Percentiles rank a stretch among this genome's conserved stretches.
Evolutionary conservation across 2,329 filamentous ascomycete genomes (phyloP).

Genomic region (Tolypocladium amazonense): DNA sequence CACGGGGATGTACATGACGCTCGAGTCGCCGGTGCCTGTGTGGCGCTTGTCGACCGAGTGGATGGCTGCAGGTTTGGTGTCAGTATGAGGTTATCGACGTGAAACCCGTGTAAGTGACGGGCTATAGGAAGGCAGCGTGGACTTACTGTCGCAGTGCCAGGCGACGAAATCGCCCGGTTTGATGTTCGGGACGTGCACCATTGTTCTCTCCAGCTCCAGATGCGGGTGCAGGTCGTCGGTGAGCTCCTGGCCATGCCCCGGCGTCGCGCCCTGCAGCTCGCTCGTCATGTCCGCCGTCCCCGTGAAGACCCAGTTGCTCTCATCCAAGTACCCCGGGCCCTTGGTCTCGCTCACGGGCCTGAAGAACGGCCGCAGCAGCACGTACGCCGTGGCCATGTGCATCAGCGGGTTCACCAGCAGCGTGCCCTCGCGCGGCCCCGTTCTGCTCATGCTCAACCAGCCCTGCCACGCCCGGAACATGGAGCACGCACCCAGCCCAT

Average conservation of each 20-base stretch:
- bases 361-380: conserved; percentile 79
- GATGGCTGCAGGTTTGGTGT: conserved; percentile 33
- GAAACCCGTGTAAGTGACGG: background rate
- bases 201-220: conserved; percentile 52
- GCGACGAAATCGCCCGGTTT: conserved; percentile 68
- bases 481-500: conserved; percentile 69
- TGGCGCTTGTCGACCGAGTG: conserved; percentile 80
- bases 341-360: conserved; percentile 27
- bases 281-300: conserved; percentile 34
- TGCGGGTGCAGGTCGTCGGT: conserved; percentile 61
- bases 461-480: conserved; percentile 88
- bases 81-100: background rate
- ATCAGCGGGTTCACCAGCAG: conserved; percentile 73
- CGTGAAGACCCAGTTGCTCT: conserved; percentile 50
- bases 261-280: conserved; percentile 60
- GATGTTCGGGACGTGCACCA: conserved; percentile 61
- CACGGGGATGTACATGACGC: conserved; percentile 81
- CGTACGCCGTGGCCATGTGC: conserved; percentile 66
- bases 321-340: conserved; percentile 30
- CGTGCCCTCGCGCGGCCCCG: conserved; percentile 65
- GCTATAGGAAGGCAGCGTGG: background rate
- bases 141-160: conserved; percentile 67
- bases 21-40: conserved; percentile 60
- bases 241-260: conserved; percentile 61
- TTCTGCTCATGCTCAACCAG: conserved; percentile 73